Base-by-base conservation (phyloP, 202 grass and related monocot genomes). In the Saccharum hybrid region DNA sequence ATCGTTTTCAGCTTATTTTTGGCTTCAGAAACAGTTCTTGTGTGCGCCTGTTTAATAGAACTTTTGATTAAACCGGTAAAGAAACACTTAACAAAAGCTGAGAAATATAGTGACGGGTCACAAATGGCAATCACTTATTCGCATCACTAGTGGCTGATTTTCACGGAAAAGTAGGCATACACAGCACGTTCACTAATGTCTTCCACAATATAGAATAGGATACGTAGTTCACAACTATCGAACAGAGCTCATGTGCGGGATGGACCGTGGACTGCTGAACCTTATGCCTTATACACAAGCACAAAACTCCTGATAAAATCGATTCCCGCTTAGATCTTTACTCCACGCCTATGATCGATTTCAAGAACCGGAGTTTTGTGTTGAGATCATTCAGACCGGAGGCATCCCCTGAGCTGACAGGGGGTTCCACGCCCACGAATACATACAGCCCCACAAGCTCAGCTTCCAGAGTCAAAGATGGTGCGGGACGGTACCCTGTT, bases 321-420 rank as follows among this genome's bases (percentile, higher is more conserved):
- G 26, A 18, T 31, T 10, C 46, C n/a, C 8, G 9, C 1, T 42
- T 26, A 51, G 40, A 11, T 40, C 10, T 59, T 71, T 30, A 90
- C n/a, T 87, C 80, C 4, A 90, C 80, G 46, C 88, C 88, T 26
- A 90, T 74, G 63, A 90, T 79, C 14, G 69, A 86, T 45, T 90
- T 90, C 63, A 90, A 33, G 70, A 90, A 71, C 76, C 14, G 63
- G 43, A 90, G 80, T 45, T 76, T 80, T 4, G 34, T 4, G 7
- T 43, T 81, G 51, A 90, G 37, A 56, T 64, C 75, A 16, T 13
- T 80, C 10, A 83, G 51, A 56, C 75, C 52, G 0, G 52, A 64
- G 2, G 33, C 37, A 39, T 74, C 68, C 4, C 52, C 21, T 1
- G 75, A 75, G 14, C 31, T 73, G 9, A 46, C 54, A 43, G 75